These are phyloP conservation scores for Oryza glumipatula DNA, from an alignment of 176 grass and related monocot species.

Conservation along the genomic window DNA sequence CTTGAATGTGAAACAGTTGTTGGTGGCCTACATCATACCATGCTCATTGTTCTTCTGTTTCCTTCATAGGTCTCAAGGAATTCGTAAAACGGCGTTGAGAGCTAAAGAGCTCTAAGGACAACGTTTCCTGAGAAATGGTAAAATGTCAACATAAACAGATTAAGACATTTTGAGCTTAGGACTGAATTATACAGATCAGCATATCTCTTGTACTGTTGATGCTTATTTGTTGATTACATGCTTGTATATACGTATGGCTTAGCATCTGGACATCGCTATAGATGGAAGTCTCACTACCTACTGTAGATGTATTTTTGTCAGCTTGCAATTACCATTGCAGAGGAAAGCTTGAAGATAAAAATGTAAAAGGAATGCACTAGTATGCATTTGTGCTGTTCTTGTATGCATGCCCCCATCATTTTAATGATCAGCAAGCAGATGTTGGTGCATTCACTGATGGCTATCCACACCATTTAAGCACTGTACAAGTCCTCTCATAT, in stretches of 20 bases:
- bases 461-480: background rate
- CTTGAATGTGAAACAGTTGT: constrained; percentile 1
- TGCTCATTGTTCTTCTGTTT: constrained; percentile 9
- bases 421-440: background rate
- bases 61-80: constrained; percentile 60
- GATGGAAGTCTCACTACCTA: constrained; percentile 22
- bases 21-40: background rate
- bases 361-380: background rate
- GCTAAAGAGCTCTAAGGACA: constrained; percentile 26
- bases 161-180: constrained; percentile 20
- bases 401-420: background rate
- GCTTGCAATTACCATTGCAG: constrained; percentile 7
- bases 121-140: background rate
- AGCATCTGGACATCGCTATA: constrained; percentile 22
- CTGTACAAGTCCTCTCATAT: background rate
- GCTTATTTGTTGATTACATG: constrained; percentile 60
- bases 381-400: background rate
- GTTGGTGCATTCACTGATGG: background rate
- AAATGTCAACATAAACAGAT: background rate
- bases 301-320: constrained; percentile 22
- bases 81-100: constrained; percentile 55
- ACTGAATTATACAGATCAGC: constrained; percentile 20
- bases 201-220: constrained; percentile 20
- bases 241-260: constrained; percentile 54
- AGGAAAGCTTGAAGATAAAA: constrained; percentile 21